Base-by-base conservation (phyloP, 345 rosid genomes). In the Anastatica hierochuntica region DNA sequence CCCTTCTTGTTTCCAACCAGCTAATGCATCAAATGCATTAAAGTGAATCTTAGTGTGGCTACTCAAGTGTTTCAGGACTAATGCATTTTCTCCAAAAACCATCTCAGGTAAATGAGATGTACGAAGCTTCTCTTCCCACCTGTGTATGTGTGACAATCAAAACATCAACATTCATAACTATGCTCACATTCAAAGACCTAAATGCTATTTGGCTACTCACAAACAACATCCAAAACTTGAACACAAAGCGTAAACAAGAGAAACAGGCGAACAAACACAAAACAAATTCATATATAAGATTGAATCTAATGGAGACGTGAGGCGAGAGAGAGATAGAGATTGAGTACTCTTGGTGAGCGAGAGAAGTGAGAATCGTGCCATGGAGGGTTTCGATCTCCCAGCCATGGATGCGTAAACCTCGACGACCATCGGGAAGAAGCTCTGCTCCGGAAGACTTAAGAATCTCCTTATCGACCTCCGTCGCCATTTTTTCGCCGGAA, bases 101-200 rank as follows among this genome's bases (percentile, higher is more conserved):
- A 92, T 92, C 68, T 85, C 96, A 3, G 95, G 94, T 41, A 88
- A 69, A 53, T 92, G 95, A 53, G 83, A 81, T 12, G 98, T 83
- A 35, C 71, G 60, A 12, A 92, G 95, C 71, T 69, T 80, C 53
- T 81, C 60, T 56, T 88, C 97, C 96, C 96, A 85, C 73, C 97
- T 89, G 71, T 56, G 50, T 18, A 10, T 24, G n/a, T n/a, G 24
- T 21, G 24, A 60, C 26, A 60, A 39, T 23, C 56, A 69, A n/a
- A 41, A 21, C 58, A 52, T 14, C 31, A n/a, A 44, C 47, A 48
- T n/a, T 55, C 54, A 8, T 23, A 23, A n/a, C 0, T 23, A 24
- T n/a, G 43, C 12, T 8, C 1, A n/a, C 29, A 24, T 38, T 8
- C 3, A 26, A 37, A 17, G 24, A 33, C 2, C 24, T 5, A 21